A percentile compares a stretch with the other conserved stretches of the same genome.
Conservation (phyloP, 371 early-diverging fungal species). For the Apophysomyces ossiformis region DNA sequence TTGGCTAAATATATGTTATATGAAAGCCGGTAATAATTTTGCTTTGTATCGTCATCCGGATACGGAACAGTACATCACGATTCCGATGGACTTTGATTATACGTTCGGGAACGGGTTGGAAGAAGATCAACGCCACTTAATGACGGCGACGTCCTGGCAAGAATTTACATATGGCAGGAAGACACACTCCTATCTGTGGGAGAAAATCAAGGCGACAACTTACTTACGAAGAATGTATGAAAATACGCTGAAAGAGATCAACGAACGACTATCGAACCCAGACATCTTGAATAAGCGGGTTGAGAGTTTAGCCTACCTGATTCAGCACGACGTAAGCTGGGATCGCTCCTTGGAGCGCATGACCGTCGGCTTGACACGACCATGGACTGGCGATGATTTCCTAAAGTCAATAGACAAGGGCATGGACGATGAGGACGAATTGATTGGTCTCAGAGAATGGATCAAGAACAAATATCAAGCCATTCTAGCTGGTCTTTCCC, state of each 20-base stretch:
- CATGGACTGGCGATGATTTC: slow-evolving; percentile 22
- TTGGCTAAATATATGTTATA: background rate
- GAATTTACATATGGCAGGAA: slow-evolving; percentile 25
- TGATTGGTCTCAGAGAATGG: slow-evolving; percentile 32
- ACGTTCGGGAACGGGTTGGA: slow-evolving; percentile 46
- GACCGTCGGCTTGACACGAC: slow-evolving; percentile 17
- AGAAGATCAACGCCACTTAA: slow-evolving; percentile 25
- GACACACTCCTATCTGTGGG: slow-evolving; percentile 30
- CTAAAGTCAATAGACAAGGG: slow-evolving; percentile 25
- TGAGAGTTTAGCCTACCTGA: slow-evolving; percentile 29
- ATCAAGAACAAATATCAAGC: slow-evolving; percentile 21
- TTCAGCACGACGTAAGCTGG: slow-evolving; percentile 31
- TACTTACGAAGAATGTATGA: slow-evolving; percentile 22
- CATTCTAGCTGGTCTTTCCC: background rate
- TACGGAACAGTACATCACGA: slow-evolving; percentile 21
- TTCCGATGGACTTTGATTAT: slow-evolving; percentile 55
- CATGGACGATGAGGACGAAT: slow-evolving; percentile 20
- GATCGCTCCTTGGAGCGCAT: slow-evolving; percentile 24
- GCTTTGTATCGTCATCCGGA: slow-evolving; percentile 23
- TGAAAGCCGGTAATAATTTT: slow-evolving; percentile 35
- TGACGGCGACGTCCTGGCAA: slow-evolving; percentile 25
- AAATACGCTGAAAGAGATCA: slow-evolving; percentile 14
- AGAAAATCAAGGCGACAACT: slow-evolving; percentile 24
- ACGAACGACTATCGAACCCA: slow-evolving; percentile 19
- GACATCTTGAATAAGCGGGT: slow-evolving; percentile 22